Percentiles rank a stretch among this genome's conserved stretches.
These are phyloP conservation scores for Amanita subjunquillea DNA, from an alignment of 768 basidiomycete species.

Conservation along the genomic window DNA sequence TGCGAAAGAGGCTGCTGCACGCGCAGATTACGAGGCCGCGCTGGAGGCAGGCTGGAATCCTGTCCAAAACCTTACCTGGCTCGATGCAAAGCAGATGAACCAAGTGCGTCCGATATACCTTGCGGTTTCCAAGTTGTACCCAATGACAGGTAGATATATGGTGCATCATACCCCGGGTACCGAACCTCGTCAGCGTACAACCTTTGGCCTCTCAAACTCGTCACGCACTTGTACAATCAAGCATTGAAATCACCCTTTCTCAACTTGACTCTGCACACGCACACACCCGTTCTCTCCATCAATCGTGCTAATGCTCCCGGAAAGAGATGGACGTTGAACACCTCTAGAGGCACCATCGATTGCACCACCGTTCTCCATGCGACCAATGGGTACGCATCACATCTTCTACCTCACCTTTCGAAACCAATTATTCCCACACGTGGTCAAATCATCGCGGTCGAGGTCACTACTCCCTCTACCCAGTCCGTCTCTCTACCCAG, in stretches of 20 bases:
- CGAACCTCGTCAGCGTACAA: conserved; percentile 43
- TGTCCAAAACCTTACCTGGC: conserved; percentile 22
- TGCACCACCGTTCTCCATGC: conserved; percentile 72
- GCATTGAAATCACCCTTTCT: conserved; percentile 18
- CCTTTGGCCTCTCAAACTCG: conserved; percentile 76
- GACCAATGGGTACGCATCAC: conserved; percentile 75
- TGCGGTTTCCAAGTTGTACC: background rate
- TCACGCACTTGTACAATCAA: conserved; percentile 47
- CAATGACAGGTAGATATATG: conserved; percentile 23
- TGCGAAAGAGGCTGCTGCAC: conserved; percentile 26
- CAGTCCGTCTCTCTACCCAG: conserved; percentile 26
- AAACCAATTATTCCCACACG: conserved; percentile 58
- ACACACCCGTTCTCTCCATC: conserved; percentile 55
- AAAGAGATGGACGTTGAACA: conserved; percentile 42
- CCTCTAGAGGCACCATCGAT: conserved; percentile 53
- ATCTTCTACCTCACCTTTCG: conserved; percentile 62
- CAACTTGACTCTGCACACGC: conserved; percentile 54
- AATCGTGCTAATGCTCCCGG: conserved; percentile 6
- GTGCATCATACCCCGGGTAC: conserved; percentile 41
- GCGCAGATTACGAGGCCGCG: conserved; percentile 44
- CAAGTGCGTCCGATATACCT: conserved; percentile 24
- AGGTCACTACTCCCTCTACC: conserved; percentile 13
- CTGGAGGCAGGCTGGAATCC: conserved; percentile 39
- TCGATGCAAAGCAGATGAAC: conserved; percentile 35
- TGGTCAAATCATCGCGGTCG: conserved; percentile 50